Evolutionary conservation across 1,284 basidiomycete species (phyloP), one percentile per base, ranked within the genome.

Genomic region (Apiotrichum siamense): DNA sequence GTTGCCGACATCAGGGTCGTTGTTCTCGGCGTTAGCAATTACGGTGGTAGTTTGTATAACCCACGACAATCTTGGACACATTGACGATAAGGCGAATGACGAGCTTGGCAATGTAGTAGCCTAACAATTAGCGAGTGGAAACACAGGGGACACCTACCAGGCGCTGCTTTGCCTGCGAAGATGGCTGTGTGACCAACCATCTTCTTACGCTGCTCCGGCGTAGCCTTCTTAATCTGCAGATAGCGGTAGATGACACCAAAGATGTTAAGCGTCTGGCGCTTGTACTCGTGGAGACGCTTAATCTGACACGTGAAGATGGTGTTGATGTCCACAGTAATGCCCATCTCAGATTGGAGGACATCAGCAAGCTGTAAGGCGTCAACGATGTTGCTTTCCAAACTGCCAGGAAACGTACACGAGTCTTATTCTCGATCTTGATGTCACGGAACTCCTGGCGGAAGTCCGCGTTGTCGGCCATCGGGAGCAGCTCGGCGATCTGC

Each of bases 241-340:
- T 96, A 96, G 51, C 90, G 81, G 69, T 91, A 84, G 61, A 94
- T 84, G 56, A 92, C 85, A 51, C 87, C 88, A 44, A 74, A 72
- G 55, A 75, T 66, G 64, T 73, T 72, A 43, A 74, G 58, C 1
- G 70, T 70, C 53, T 75, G 73, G 38, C 72, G 83, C 81, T 93
- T 94, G 73, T 93, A 93, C 77, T 53, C 71, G 63, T 72, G 70
- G 4, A 74, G 60, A 45, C 87, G 84, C 80, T 93, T 94, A 66
- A 91, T 87, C 74, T 94, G 91, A 17, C 92, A 85, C 66, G 92
- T 88, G 66, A 92, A 94, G 79, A 94, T 80, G 23, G 87, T 88
- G 47, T 84, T 77, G 26, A 87, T 57, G 47, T 74, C 84, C 54
- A 94, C 78, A 26, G 71, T 80, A 55, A 78, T 57, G 15, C 89